Evolutionary conservation across 345 rosid species (phyloP).

Genomic region (Eucalyptus cloeziana): DNA sequence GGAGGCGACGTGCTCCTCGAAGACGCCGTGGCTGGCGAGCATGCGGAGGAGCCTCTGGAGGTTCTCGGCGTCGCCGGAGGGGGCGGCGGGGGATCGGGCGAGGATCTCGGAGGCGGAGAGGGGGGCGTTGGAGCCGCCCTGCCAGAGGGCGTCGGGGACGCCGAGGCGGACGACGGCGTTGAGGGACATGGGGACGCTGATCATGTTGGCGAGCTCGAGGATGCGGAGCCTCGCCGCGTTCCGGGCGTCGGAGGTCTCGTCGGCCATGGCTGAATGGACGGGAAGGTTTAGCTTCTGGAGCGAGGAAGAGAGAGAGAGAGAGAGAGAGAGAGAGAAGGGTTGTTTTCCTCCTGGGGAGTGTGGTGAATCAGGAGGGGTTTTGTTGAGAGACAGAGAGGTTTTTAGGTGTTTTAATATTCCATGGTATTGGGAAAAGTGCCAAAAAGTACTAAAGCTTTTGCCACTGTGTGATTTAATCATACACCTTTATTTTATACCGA

Average conservation of each 20-base stretch:
- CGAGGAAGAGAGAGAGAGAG: not conserved
- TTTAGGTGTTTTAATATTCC: not conserved
- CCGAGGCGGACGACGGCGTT: conserved; percentile 63
- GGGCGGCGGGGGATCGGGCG: conserved; percentile 17
- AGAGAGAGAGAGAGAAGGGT: not conserved
- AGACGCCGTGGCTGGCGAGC: conserved; percentile 75
- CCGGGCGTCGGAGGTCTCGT: conserved; percentile 33
- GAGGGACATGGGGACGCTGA: conserved; percentile 90
- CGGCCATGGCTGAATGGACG: conserved; percentile 10
- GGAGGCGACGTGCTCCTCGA: conserved; percentile 37
- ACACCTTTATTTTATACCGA: no score
- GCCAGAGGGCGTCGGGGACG: conserved; percentile 83
- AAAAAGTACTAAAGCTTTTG: no score
- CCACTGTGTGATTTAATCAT: no score
- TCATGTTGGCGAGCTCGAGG: conserved; percentile 82
- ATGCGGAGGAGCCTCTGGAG: conserved; percentile 80
- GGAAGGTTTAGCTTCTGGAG: not conserved
- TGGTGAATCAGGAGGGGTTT: not conserved
- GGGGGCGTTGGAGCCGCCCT: conserved; percentile 58
- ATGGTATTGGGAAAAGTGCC: no score
- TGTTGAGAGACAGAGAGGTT: not conserved
- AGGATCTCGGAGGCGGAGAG: conserved; percentile 74
- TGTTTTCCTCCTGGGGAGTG: not conserved
- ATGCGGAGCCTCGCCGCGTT: conserved; percentile 54
- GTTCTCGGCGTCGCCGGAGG: conserved; percentile 46